Base-by-base conservation (phyloP, 139 green algal species). In the Desmodesmus armatus region DNA sequence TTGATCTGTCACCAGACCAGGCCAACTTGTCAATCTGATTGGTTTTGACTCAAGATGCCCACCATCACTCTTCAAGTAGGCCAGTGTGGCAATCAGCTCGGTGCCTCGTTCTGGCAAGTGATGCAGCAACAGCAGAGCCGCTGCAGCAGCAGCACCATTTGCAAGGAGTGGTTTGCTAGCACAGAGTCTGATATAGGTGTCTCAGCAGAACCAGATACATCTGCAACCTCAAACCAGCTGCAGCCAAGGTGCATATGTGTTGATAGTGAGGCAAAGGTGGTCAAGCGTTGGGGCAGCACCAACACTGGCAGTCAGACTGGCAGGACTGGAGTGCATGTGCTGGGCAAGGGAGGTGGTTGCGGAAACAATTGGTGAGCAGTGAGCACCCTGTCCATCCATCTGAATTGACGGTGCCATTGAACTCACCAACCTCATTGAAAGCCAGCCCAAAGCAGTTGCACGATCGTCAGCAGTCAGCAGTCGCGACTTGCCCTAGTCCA, bases 301-400 rank as follows among this genome's bases (percentile, higher is more conserved):
- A 37, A 33, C 13, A 25, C 3, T 49, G 33, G 35, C 0, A 6
- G 39, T 4, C 76, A 82, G 31, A n/a, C 3, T 49, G 33, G 35
- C 0, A 6, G 39, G 5, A 53, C 71, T 33, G 23, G 40, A 29
- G 23, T 53, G 13, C 76, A 82, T 44, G 27, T 82, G 17, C 35
- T 82, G 55, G 76, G 76, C 1, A 53, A 82, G n/a, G 55, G 41
- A 3, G 76, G n/a, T n/a, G n/a, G 76, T 3, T 82, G 76, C n/a
- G 76, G 76, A 1, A 82, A 82, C 39, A 82, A 82, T 55, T 82
- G 76, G 76, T 80, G 33, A 25, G 73, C 65, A 72, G 13, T 7
- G 5, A 43, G 62, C 62, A 9, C 3, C 27, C 62, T 72, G 25
- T 69, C 1, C 60, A 40, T 25, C 60, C 25, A 40, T n/a, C 60